Evolutionary conservation across 2,329 filamentous ascomycete genomes (phyloP), one percentile per base, ranked within the genome.

Genomic region (Fusarium guadeloupense): DNA sequence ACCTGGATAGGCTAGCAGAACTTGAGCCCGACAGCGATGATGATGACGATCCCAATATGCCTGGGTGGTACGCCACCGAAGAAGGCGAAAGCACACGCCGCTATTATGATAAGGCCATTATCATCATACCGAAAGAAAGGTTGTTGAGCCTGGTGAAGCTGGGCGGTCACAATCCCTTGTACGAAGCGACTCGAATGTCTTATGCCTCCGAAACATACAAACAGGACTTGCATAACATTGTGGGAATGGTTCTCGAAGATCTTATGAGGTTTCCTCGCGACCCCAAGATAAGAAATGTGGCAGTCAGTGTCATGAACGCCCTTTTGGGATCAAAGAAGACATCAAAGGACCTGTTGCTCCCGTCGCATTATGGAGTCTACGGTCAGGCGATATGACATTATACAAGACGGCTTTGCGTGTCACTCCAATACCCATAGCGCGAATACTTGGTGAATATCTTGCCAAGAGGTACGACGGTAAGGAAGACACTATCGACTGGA

Each of bases 291-390:
- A 35, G 9, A n/a, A 19, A 13, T 17, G 31, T 21, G 10, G 44
- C 49, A n/a, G 20, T 43, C n/a, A 23, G 30, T 9, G 30, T 39
- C 3, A 54, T 63, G 17, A n/a, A 41, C 10, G 42, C 14, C 3
- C 31, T 48, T 14, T 25, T n/a, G n/a, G n/a, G n/a, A n/a, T n/a
- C n/a, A n/a, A n/a, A n/a, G n/a, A n/a, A n/a, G n/a, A n/a, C n/a
- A 20, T 28, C 13, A 21, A 19, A 25, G 21, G 12, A 10, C 19
- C 9, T 16, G 17, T 52, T 10, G 28, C 25, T 19, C 39, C 26
- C 5, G 39, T 59, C 37, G 23, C 48, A 12, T 21, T 26, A 9
- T 59, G 54, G 54, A 54, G 45, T 10, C 28, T 64, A 17, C 23
- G 33, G 5, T 38, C 25, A 9, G 35, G 37, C 8, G 30, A 56